phyloP scores from a whole-genome alignment of 179 eudicot species.

The Nepenthes alata region DNA sequence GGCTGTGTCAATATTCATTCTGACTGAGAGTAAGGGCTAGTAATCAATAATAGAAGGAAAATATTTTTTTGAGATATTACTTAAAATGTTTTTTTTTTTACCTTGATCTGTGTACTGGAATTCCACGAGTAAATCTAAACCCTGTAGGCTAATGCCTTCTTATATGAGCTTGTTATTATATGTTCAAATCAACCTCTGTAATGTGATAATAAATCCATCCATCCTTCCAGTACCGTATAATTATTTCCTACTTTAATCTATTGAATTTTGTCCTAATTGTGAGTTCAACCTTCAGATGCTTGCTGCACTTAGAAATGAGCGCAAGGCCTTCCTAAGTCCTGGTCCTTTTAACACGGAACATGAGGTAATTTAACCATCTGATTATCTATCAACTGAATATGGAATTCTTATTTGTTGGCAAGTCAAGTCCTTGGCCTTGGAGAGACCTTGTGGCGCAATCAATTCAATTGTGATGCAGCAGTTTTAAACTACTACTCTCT shows the following conservation, averaged over 20 bases:
- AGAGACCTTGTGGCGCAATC: neutral
- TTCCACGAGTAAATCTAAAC: too few species aligned
- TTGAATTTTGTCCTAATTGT: slow-evolving; percentile 6
- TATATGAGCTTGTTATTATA: too few species aligned
- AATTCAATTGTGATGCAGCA: too few species aligned
- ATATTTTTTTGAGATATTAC: neutral
- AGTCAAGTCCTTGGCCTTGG: neutral
- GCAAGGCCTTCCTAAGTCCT: slow-evolving; percentile 33
- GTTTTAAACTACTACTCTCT: too few species aligned
- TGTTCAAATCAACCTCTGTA: too few species aligned
- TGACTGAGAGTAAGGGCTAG: too few species aligned
- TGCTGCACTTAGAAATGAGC: slow-evolving; percentile 82
- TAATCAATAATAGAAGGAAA: too few species aligned
- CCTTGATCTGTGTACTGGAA: too few species aligned
- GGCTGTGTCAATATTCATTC: too few species aligned
- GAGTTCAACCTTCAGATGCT: slow-evolving; percentile 56
- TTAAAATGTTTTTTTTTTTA: neutral
- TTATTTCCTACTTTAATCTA: neutral
- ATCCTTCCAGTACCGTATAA: too few species aligned
- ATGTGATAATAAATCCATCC: too few species aligned
- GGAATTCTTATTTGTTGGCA: neutral
- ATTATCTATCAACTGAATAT: neutral
- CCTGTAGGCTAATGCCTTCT: too few species aligned
- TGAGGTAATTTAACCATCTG: slow-evolving; percentile 39
- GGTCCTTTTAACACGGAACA: slow-evolving; percentile 85